These are phyloP conservation scores for Cyberlindnera japonica DNA, from an alignment of 805 yeast species.

Conservation along the genomic window DNA sequence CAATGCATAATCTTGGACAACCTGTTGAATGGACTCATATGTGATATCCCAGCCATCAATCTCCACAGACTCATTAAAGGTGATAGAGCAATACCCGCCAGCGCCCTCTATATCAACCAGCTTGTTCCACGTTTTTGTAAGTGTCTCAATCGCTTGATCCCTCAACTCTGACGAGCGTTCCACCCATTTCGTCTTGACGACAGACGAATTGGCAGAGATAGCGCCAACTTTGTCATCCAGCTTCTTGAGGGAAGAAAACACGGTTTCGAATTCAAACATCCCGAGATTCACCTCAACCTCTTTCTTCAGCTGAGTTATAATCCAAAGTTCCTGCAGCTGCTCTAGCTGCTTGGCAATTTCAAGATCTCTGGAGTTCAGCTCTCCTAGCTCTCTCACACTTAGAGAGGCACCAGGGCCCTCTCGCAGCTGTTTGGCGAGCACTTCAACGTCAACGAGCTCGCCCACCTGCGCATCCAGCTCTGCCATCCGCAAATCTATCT, in stretches of 20 bases:
- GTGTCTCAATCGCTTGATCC: conserved; percentile 3
- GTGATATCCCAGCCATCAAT: conserved; percentile 17
- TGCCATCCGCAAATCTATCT: conserved; percentile 1
- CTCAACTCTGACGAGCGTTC: conserved; percentile 9
- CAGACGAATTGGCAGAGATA: conserved; percentile 6
- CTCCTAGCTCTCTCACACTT: conserved; percentile 16
- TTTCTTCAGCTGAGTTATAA: conserved; percentile 20
- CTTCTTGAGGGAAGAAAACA: conserved; percentile 19
- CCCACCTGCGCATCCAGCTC: conserved; percentile 7
- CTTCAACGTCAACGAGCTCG: conserved; percentile 8
- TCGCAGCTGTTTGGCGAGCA: conserved; percentile 13
- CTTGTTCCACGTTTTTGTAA: conserved; percentile 16
- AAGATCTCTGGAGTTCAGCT: conserved; percentile 19
- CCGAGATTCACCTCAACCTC: conserved; percentile 26
- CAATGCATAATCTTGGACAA: conserved; percentile 10
- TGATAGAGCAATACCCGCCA: conserved; percentile 4
- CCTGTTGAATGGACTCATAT: conserved; percentile 14
- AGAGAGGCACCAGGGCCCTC: background rate
- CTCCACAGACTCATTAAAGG: conserved; percentile 19
- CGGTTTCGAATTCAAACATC: conserved; percentile 24
- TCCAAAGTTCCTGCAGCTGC: conserved; percentile 24
- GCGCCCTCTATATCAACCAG: conserved; percentile 10
- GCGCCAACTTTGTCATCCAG: conserved; percentile 13
- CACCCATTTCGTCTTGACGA: conserved; percentile 9
- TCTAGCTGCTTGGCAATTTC: conserved; percentile 19